Percentiles rank a stretch among this genome's conserved stretches.
Conservation (phyloP, 1,139 yeast genomes). For the Nakaseomyces sp. region DNA sequence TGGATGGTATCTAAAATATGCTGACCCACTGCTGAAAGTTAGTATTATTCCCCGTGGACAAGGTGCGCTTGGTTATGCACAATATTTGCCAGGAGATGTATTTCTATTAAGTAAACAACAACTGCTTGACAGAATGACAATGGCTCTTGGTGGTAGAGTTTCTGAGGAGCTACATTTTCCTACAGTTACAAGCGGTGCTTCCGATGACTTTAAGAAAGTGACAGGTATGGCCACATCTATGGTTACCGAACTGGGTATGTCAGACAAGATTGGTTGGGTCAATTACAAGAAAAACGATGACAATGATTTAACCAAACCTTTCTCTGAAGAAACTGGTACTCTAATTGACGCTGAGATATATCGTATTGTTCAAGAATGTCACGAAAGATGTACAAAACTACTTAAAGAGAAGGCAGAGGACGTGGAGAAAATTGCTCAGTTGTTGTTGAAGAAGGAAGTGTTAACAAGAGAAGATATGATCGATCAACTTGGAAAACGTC, state of each 20-base stretch:
- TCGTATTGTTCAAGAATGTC: conserved; percentile 48
- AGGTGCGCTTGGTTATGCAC: conserved; percentile 97
- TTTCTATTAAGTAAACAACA: conserved; percentile 73
- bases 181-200: conserved; percentile 90
- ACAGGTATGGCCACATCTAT: conserved; percentile 87
- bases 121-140: conserved; percentile 81
- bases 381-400: conserved; percentile 44
- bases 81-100: conserved; percentile 89
- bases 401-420: conserved; percentile 51
- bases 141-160: conserved; percentile 96
- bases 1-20: conserved; percentile 87
- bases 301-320: conserved; percentile 55
- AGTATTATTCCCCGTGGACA: conserved; percentile 95
- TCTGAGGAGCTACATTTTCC: conserved; percentile 87
- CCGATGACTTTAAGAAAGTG: conserved; percentile 94
- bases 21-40: conserved; percentile 89
- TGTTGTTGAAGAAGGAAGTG: conserved; percentile 58
- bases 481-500: conserved; percentile 61
- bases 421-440: conserved; percentile 63
- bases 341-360: conserved; percentile 60
- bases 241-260: conserved; percentile 92
- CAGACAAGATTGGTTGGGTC: conserved; percentile 65
- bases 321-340: conserved; percentile 60
- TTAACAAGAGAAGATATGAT: conserved; percentile 79
- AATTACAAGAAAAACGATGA: conserved; percentile 44